A percentile compares a stretch with the other conserved stretches of the same genome.
phyloP scores from a whole-genome alignment of 2,329 filamentous ascomycete species.

The Leptodontidium sp. region DNA sequence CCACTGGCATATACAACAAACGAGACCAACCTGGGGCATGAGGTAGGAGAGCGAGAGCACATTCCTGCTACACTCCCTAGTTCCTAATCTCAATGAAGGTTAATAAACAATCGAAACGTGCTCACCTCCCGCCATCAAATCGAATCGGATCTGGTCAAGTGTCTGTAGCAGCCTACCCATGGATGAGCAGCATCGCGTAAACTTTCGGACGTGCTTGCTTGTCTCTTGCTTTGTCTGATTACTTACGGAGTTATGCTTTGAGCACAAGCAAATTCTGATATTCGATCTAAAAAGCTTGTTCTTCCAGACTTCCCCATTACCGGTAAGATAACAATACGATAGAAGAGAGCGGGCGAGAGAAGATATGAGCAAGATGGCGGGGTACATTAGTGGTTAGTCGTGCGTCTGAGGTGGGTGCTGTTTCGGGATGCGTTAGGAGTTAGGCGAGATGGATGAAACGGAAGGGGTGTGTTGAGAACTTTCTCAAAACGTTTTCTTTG shows the following conservation, averaged over 20 bases:
- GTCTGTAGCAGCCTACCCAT: no score
- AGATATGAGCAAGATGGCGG: conserved; percentile 22
- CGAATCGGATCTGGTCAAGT: no score
- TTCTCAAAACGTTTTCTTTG: no score
- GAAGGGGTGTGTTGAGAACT: no score
- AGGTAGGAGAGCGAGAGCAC: background rate
- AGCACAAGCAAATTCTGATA: no score
- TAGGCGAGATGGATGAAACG: no score
- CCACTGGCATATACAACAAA: no score
- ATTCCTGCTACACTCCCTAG: background rate
- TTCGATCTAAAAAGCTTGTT: background rate
- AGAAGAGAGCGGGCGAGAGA: background rate
- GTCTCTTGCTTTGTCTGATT: no score
- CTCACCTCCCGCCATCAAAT: background rate
- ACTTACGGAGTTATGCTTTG: no score
- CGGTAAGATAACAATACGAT: no score
- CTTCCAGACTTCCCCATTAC: no score
- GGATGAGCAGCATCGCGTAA: background rate
- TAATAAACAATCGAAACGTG: conserved; percentile 5
- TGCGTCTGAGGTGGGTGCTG: background rate
- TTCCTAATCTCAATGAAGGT: background rate
- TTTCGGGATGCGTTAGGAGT: background rate
- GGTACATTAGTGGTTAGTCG: background rate
- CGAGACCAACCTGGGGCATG: no score
- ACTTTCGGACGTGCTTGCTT: background rate